phyloP scores from a whole-genome alignment of 2,329 filamentous ascomycete genomes.

The Fusarium sp. region DNA sequence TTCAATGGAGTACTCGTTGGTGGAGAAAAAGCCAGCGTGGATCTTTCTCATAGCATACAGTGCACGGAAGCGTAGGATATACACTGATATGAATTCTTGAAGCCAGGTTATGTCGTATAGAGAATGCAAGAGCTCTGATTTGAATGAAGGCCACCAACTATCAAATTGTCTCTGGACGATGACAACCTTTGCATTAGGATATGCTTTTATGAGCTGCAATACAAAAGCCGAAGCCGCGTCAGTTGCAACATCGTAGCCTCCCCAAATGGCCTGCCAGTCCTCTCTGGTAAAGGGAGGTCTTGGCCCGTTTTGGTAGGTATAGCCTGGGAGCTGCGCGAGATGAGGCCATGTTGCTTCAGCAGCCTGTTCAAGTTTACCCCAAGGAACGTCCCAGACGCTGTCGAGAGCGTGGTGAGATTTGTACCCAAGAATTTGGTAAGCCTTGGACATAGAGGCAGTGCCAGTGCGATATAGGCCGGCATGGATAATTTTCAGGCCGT shows the following conservation, averaged over 20 bases:
- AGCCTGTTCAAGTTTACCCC: constrained; percentile 5
- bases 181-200: constrained; percentile 19
- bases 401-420: constrained; percentile 12
- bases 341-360: constrained; percentile 26
- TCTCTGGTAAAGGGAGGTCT: background rate
- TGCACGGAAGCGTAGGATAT: background rate
- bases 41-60: constrained; percentile 10
- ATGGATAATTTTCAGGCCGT: constrained; percentile 12
- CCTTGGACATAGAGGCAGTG: constrained; percentile 17
- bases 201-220: constrained; percentile 10
- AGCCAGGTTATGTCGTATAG: background rate
- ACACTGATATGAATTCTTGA: background rate
- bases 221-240: constrained; percentile 11
- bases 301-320: background rate
- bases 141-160: constrained; percentile 16
- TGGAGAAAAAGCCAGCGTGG: constrained; percentile 7
- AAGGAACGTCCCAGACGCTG: background rate
- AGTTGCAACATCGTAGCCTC: constrained; percentile 14
- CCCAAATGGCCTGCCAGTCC: constrained; percentile 14
- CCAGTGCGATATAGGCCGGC: constrained; percentile 18
- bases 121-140: background rate
- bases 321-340: background rate
- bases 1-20: background rate
- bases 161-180: constrained; percentile 7
- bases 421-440: constrained; percentile 12